Evolutionary conservation across 257 asterid genomes (phyloP).

Genomic region (Avicennia marina): DNA sequence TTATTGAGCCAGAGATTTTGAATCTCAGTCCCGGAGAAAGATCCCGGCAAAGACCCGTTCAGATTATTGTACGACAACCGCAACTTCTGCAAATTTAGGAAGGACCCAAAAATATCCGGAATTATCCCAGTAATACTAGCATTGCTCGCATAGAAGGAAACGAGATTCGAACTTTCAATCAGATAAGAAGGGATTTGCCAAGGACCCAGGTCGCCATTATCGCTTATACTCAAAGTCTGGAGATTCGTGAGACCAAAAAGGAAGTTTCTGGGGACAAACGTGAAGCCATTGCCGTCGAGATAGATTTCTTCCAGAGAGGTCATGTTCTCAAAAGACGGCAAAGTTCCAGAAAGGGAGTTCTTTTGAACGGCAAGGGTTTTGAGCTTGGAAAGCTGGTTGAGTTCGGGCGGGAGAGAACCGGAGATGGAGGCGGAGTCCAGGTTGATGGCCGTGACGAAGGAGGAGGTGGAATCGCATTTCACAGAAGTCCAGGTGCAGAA

Average conservation of each 20-base stretch:
- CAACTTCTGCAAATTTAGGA: slow-evolving; percentile 54
- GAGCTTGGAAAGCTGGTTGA: slow-evolving; percentile 57
- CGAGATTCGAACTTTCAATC: slow-evolving; percentile 49
- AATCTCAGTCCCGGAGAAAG: slow-evolving; percentile 62
- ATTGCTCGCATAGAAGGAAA: slow-evolving; percentile 46
- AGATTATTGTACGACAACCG: slow-evolving; percentile 71
- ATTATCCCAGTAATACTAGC: slow-evolving; percentile 49
- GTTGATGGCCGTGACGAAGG: slow-evolving; percentile 47
- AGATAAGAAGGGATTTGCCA: slow-evolving; percentile 69
- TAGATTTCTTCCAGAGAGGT: slow-evolving; percentile 39
- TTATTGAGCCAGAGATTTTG: slow-evolving; percentile 74
- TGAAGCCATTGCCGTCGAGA: slow-evolving; percentile 54
- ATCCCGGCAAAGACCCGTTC: slow-evolving; percentile 62
- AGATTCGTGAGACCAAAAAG: slow-evolving; percentile 49
- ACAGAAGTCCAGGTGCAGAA: slow-evolving; percentile 64
- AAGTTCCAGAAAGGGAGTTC: slow-evolving; percentile 54
- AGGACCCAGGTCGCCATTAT: slow-evolving; percentile 33
- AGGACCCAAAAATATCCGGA: slow-evolving; percentile 62
- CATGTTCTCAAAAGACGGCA: slow-evolving; percentile 76
- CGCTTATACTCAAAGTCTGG: slow-evolving; percentile 42
- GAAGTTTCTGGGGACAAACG: slow-evolving; percentile 46
- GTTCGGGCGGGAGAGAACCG: slow-evolving; percentile 66
- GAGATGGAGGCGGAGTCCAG: slow-evolving; percentile 48
- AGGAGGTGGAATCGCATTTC: slow-evolving; percentile 45
- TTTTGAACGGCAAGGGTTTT: slow-evolving; percentile 48